phyloP scores from a whole-genome alignment of 306 rosid genomes.

The Oxytropis ochrocephala region DNA sequence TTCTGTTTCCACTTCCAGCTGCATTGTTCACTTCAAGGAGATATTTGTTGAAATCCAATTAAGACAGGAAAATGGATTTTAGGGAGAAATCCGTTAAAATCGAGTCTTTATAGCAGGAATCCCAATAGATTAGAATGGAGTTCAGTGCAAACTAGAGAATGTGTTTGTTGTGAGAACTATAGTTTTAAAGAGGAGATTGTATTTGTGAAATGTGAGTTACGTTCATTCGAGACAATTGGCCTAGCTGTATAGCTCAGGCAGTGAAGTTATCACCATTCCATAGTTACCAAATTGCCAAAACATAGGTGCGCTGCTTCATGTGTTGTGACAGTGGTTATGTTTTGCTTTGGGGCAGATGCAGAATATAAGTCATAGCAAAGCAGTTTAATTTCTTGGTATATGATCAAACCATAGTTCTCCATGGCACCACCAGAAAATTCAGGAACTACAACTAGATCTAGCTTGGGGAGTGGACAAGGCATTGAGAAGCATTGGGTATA shows the following conservation, averaged over 20 bases:
- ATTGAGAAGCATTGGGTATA: slow-evolving; percentile 24
- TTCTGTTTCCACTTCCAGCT: background rate
- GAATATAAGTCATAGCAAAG: slow-evolving; percentile 45
- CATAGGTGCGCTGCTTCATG: too few relatives aligned
- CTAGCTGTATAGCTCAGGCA: background rate
- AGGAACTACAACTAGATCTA: slow-evolving; percentile 59
- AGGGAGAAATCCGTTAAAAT: background rate
- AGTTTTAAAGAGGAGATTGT: background rate
- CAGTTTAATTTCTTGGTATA: slow-evolving; percentile 45
- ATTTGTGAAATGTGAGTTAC: background rate
- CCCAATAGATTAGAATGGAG: background rate
- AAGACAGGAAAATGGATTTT: background rate
- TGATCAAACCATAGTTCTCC: slow-evolving; percentile 66
- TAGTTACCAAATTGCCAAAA: too few relatives aligned
- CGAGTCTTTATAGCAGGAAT: background rate
- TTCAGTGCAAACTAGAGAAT: background rate
- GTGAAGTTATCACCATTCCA: too few relatives aligned
- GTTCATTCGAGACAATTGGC: background rate
- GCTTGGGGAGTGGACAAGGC: slow-evolving; percentile 47
- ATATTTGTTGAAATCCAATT: background rate
- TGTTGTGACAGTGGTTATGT: slow-evolving; percentile 1
- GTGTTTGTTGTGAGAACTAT: background rate
- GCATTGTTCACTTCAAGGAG: background rate
- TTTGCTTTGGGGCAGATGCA: slow-evolving; percentile 38
- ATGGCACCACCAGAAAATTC: slow-evolving; percentile 59